phyloP scores from a whole-genome alignment of 371 early-diverging fungal species.

The Cokeromyces recurvatus region DNA sequence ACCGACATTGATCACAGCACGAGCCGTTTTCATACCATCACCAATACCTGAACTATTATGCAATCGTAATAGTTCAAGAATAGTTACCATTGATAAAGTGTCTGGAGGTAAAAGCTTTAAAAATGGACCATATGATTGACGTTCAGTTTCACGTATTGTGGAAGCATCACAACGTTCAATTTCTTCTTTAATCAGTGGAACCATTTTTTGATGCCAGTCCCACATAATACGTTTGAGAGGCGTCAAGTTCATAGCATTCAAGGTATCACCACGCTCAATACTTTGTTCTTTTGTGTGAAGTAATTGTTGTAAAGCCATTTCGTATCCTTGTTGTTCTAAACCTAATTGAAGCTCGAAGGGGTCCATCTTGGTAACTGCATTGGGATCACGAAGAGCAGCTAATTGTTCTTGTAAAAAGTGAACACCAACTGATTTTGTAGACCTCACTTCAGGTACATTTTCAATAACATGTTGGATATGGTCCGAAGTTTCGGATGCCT shows the following conservation, averaged over 20 bases:
- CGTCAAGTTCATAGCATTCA: constrained; percentile 47
- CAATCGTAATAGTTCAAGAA: constrained; percentile 73
- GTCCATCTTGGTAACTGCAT: constrained; percentile 38
- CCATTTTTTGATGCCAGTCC: constrained; percentile 74
- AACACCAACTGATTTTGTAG: constrained; percentile 69
- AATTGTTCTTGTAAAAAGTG: constrained; percentile 72
- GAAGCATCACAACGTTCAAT: constrained; percentile 42
- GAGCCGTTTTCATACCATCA: constrained; percentile 62
- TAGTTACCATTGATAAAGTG: constrained; percentile 80
- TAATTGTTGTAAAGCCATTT: constrained; percentile 70
- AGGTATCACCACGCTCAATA: constrained; percentile 53
- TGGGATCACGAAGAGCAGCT: constrained; percentile 43
- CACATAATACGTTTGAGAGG: constrained; percentile 59
- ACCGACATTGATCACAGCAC: constrained; percentile 67
- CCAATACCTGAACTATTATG: constrained; percentile 56
- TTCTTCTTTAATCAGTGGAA: constrained; percentile 64
- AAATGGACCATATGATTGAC: constrained; percentile 65
- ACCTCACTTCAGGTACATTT: constrained; percentile 28
- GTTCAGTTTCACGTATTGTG: constrained; percentile 27
- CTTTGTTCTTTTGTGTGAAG: constrained; percentile 53
- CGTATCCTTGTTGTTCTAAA: constrained; percentile 81
- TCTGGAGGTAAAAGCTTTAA: constrained; percentile 69
- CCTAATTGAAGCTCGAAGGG: constrained; percentile 76
- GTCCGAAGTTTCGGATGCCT: too few species aligned
- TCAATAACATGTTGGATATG: constrained; percentile 4